Conservation (phyloP, 73 alveolate genomes). For the Uronychia setigera region DNA sequence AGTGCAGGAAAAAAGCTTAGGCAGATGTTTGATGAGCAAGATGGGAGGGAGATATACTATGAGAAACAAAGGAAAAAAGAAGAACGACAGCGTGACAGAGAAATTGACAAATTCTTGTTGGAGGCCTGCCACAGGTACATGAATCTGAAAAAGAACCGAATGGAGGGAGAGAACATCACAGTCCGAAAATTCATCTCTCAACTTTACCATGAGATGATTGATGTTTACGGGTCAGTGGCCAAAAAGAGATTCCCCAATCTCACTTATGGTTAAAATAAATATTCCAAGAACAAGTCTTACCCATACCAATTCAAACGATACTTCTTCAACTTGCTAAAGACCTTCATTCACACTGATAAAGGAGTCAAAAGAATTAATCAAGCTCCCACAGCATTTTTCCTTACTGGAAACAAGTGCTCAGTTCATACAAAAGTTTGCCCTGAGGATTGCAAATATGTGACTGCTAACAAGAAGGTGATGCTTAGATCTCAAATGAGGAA, state of each 20-base stretch:
- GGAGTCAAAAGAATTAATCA: slow-evolving; percentile 30
- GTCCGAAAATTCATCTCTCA: slow-evolving; percentile 38
- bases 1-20: slow-evolving; percentile 24
- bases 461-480: slow-evolving; percentile 29
- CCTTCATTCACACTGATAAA: not conserved
- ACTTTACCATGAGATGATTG: slow-evolving; percentile 22
- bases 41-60: slow-evolving; percentile 9
- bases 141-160: slow-evolving; percentile 9
- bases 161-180: slow-evolving; percentile 19
- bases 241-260: slow-evolving; percentile 39
- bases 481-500: slow-evolving; percentile 2
- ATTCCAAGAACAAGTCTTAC: slow-evolving; percentile 57
- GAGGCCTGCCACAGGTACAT: slow-evolving; percentile 12
- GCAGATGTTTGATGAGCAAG: slow-evolving; percentile 27
- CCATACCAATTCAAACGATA: slow-evolving; percentile 76
- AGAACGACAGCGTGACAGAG: slow-evolving; percentile 27
- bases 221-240: slow-evolving; percentile 6
- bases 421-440: slow-evolving; percentile 35
- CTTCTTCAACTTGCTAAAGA: slow-evolving; percentile 67
- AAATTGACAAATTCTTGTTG: slow-evolving; percentile 20
- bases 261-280: slow-evolving; percentile 32
- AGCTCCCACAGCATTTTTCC: slow-evolving; percentile 46
- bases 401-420: slow-evolving; percentile 31
- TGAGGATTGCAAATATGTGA: slow-evolving; percentile 26
- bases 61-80: slow-evolving; percentile 19